phyloP scores from a whole-genome alignment of 306 rosid genomes.

The Pterocarpus macrocarpus region DNA sequence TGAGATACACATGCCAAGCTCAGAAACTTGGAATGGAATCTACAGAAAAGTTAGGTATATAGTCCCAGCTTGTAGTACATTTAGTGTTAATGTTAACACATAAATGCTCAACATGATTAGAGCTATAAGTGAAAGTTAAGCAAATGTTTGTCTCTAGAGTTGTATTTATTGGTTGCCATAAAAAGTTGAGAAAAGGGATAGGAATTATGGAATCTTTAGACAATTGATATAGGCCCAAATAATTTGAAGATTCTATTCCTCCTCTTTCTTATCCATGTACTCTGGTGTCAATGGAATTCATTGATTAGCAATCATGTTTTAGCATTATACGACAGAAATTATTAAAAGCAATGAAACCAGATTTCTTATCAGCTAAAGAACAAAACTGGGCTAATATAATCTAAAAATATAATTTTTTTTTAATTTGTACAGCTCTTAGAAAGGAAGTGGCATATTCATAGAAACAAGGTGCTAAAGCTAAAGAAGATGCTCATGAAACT shows the following conservation, averaged over 20 bases:
- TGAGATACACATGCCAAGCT: slow-evolving; percentile 47
- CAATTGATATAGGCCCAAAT: slow-evolving; percentile 29
- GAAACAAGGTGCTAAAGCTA: slow-evolving; percentile 12
- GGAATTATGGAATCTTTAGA: slow-evolving; percentile 37
- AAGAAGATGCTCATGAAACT: slow-evolving; percentile 46
- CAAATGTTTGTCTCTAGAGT: slow-evolving; percentile 19
- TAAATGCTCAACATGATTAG: slow-evolving; percentile 14
- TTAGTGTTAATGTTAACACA: not conserved
- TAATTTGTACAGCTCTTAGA: not conserved
- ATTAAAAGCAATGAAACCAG: slow-evolving; percentile 24
- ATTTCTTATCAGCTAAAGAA: slow-evolving; percentile 29
- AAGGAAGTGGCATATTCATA: not conserved
- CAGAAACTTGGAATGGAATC: slow-evolving; percentile 52
- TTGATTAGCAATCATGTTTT: slow-evolving; percentile 44
- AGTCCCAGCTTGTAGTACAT: not conserved
- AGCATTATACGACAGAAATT: slow-evolving; percentile 38
- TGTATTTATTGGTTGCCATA: slow-evolving; percentile 34
- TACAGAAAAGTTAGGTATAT: slow-evolving; percentile 12
- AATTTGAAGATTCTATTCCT: slow-evolving; percentile 53
- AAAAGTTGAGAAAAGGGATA: slow-evolving; percentile 23
- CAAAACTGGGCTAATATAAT: not conserved
- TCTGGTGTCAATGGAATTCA: slow-evolving; percentile 38
- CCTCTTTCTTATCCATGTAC: slow-evolving; percentile 20
- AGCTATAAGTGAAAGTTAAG: slow-evolving; percentile 40
- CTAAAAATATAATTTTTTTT: not conserved